Evolutionary conservation across 1,284 basidiomycete species (phyloP), one percentile per base, ranked within the genome.

Genomic region (Apiotrichum laibachii): DNA sequence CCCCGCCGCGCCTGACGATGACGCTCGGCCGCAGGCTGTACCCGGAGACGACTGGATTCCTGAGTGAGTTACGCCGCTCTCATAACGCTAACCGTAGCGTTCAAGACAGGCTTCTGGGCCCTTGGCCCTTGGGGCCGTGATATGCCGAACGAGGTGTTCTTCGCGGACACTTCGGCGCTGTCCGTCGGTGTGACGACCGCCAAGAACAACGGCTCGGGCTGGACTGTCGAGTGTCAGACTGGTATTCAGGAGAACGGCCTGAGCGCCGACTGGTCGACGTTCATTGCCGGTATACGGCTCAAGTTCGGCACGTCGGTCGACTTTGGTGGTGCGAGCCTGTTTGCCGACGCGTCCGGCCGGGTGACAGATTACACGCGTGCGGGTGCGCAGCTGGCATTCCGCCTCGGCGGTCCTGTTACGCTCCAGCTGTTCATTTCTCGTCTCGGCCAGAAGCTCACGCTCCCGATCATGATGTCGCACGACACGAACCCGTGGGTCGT

Each of bases 381-480:
- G 0, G 75, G 72, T 10, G 59, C 73, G 33, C 71, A 69, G 39
- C 61, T 77, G 42, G 65, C 69, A 33, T 54, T 66, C 35, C 65
- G 62, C 12, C 45, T 72, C 2, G 57, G 60, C 15, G 73, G 72
- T 22, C 72, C 72, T 15, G 66, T 77, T 35, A 50, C 47, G 46
- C 44, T 61, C 52, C 43, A 55, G 18, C 31, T 61, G 49, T 72
- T 75, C 31, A 63, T 78, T 59, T 68, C 62, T 40, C 70, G 77
- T 8, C 63, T 86, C 4, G 83, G 84, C 4, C 86, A 87, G 64
- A 79, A 80, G 44, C 73, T 85, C 64, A 70, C 77, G 12, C 56
- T 86, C 7, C 85, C 85, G 4, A 81, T 87, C 62, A 67, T 82
- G n/a, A 73, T 87, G 10, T 79, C 82, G 0, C 78, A 78, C 31